These are phyloP conservation scores for Lasiodiplodia sp. DNA, from an alignment of 2,329 filamentous ascomycete species.

Conservation along the genomic window DNA sequence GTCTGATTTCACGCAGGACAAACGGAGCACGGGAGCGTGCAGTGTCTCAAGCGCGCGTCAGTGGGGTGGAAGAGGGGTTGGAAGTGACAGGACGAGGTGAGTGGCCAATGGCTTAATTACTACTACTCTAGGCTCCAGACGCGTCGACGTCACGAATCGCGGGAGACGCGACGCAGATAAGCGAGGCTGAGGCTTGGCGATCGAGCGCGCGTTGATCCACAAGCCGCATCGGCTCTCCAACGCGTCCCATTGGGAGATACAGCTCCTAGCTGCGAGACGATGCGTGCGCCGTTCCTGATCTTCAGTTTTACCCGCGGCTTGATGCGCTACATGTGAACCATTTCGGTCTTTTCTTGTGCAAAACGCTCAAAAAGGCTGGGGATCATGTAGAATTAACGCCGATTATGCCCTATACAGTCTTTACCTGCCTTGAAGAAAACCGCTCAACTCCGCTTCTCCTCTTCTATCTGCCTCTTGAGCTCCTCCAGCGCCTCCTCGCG, in stretches of 20 bases:
- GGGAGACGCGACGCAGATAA: constrained; percentile 30
- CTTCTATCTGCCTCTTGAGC: constrained; percentile 82
- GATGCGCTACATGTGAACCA: neutral
- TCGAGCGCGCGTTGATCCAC: constrained; percentile 2
- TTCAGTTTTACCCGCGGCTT: neutral
- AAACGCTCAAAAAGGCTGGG: neutral
- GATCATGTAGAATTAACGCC: constrained; percentile 23
- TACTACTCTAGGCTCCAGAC: constrained; percentile 10
- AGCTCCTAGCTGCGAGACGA: neutral
- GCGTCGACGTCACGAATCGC: constrained; percentile 30
- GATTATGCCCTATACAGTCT: constrained; percentile 29
- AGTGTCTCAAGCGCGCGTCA: neutral
- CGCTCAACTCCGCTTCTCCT: constrained; percentile 66
- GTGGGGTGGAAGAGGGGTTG: neutral
- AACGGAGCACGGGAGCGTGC: neutral
- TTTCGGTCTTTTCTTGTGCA: no score
- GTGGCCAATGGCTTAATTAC: constrained; percentile 30
- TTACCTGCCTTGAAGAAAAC: neutral
- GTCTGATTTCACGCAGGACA: neutral
- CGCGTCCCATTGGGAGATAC: constrained; percentile 4
- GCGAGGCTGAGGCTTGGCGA: constrained; percentile 26
- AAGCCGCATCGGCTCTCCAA: constrained; percentile 7
- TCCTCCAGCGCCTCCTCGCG: constrained; percentile 79
- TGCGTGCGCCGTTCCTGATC: constrained; percentile 4
- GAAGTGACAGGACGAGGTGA: neutral